Evolutionary conservation across 371 early-diverging fungal species (phyloP), one percentile per base, ranked within the genome.

Genomic region (Circinella umbellata): DNA sequence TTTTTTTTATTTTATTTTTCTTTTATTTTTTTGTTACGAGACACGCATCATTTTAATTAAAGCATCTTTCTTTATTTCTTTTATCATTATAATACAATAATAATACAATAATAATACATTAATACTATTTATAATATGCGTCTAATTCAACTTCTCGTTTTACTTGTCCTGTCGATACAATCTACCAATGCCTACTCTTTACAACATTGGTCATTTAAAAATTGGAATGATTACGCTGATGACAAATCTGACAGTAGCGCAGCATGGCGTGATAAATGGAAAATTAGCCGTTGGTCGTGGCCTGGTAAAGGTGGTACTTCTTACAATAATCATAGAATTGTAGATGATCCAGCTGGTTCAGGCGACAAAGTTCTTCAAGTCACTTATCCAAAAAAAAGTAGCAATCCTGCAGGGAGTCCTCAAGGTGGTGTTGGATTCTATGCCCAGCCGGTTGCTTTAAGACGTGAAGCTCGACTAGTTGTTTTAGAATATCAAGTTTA

Each of bases 371-470:
- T 80, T 7, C 69, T 86, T 53, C 70, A 72, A n/a, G 78, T 87
- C n/a, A 47, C 62, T 37, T 88, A 88, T 61, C 85, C 85, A 13
- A 63, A 60, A 17, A 72, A 76, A 4, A 82, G 84, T 34, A 73
- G 70, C 64, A 80, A 83, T 63, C 88, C 88, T 13, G 65, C 68
- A 36, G 63, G 59, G 15, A 35, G n/a, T n/a, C 77, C 76, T 4
- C 72, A 76, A 13, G 88, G 88, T 46, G 88, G 88, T 20, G 75
- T 80, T 57, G 86, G 88, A 10, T 86, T 86, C 63, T 82, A 82
- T 69, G 83, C 83, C 1, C 42, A 64, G 2, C 89, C 89, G 1
- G 42, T 86, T n/a, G 61, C 69, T 11, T 67, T 88, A 15, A 27
- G 69, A 10, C 54, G 66, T 34, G 73, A 66, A 13, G 73, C 73